Conservation (phyloP, 2,329 filamentous ascomycete species). For the Nannizziopsis arthrosporioides region DNA sequence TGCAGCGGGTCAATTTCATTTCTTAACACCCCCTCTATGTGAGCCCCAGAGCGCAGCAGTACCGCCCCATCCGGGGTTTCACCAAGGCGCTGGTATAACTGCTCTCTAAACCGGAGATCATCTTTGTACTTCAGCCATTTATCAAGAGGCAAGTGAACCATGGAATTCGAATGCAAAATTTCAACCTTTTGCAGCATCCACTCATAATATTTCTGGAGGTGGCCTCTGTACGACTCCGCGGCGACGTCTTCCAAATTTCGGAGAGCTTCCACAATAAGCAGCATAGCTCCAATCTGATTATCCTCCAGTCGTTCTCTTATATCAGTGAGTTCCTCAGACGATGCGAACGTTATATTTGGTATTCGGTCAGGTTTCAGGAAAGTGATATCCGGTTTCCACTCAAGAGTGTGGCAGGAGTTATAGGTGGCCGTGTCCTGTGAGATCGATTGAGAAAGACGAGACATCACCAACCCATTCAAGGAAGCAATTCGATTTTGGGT, state of each 20-base stretch:
- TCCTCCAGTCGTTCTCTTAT: conserved; percentile 3
- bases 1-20: conserved; percentile 24
- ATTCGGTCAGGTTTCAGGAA: conserved; percentile 17
- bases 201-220: conserved; percentile 22
- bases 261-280: conserved; percentile 23
- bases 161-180: conserved; percentile 16
- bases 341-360: conserved; percentile 10
- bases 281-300: conserved; percentile 23
- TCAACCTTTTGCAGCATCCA: conserved; percentile 21
- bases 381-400: conserved; percentile 21
- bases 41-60: conserved; percentile 22
- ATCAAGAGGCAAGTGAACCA: conserved; percentile 19
- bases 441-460: conserved; percentile 4
- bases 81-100: conserved; percentile 19
- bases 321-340: conserved; percentile 5
- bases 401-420: conserved; percentile 19
- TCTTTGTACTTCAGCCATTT: conserved; percentile 17
- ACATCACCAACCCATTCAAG: conserved; percentile 5
- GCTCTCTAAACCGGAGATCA: conserved; percentile 17
- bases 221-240: conserved; percentile 16
- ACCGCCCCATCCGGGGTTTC: conserved; percentile 23
- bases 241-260: conserved; percentile 15
- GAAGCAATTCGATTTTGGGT: conserved; percentile 13
- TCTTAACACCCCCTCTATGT: conserved; percentile 22
- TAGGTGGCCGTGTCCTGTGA: background rate